Base-by-base conservation (phyloP, 164 flowering plant species). In the Houttuynia cordata region DNA sequence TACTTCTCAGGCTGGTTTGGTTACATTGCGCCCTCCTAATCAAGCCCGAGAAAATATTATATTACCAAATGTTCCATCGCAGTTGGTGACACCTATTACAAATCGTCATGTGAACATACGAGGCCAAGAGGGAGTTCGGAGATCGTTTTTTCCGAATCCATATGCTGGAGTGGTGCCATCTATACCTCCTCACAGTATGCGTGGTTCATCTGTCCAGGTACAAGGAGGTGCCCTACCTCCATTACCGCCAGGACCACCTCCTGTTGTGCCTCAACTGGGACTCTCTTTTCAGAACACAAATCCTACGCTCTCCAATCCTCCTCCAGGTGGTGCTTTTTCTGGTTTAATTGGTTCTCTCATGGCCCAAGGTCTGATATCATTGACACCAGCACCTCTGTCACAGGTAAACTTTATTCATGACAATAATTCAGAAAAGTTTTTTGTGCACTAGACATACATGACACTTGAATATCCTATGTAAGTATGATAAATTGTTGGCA, bases 351-450 rank as follows among this genome's bases (percentile, higher is more conserved):
- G 63, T 76, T 81, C 92, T 67, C 90, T 93, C 47, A 68, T 93
- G 86, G 86, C 90, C 19, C 96, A 85, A 68, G 99, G 99, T 56
- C 67, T 93, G 71, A 79, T 93, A 63, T 81, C 98, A 53, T 72
- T 87, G 68, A 61, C 80, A 45, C 73, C 81, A 17, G 79, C 76
- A 21, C 24, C 69, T 24, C 61, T 81, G 62, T 74, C 53, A 22
- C 84, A 83, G 99, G 99, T 93, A 83, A 45, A 7, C 0, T 45
- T 45, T 17, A 12, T 7, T 45, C 17, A 30, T 30, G 37, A 6
- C 37, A 30, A 2, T 30, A 30, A 30, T 30, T 30, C 6, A 30
- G 37, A 30, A 30, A 30, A 30, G 2, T 30, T 30, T 30, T 30
- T 30, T 30, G 37, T 30, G 37, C 37, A 30, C 37, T 2, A 6